phyloP scores from a whole-genome alignment of 768 basidiomycete genomes.

The Termitomyces titanicus region DNA sequence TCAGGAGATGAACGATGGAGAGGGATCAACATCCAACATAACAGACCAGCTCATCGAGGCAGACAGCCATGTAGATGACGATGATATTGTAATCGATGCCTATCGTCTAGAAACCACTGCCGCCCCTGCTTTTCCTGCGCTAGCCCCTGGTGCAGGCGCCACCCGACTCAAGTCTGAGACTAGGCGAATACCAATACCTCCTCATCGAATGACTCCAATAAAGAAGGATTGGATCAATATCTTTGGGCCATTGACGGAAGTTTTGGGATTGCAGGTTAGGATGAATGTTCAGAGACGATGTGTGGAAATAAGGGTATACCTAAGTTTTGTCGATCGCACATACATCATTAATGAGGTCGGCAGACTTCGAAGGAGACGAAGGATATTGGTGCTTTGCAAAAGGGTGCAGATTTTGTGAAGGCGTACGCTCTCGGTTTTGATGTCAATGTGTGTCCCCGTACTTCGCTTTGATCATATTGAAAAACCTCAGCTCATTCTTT shows the following conservation, averaged over 20 bases:
- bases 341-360: neutral
- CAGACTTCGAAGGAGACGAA: constrained; percentile 95
- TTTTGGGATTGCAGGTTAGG: constrained; percentile 90
- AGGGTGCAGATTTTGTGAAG: constrained; percentile 96
- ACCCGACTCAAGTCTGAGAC: constrained; percentile 73
- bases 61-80: constrained; percentile 45
- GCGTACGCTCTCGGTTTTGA: constrained; percentile 95
- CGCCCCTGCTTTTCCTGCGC: constrained; percentile 67
- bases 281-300: constrained; percentile 92
- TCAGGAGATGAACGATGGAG: constrained; percentile 19
- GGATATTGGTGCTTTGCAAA: constrained; percentile 90
- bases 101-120: constrained; percentile 44
- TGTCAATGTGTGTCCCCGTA: constrained; percentile 72
- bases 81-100: constrained; percentile 60
- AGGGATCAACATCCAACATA: constrained; percentile 12
- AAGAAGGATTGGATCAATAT: constrained; percentile 47
- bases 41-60: constrained; percentile 7
- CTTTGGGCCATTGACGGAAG: constrained; percentile 90
- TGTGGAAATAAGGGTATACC: constrained; percentile 88
- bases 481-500: neutral
- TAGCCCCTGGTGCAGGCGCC: constrained; percentile 55
- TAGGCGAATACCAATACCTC: constrained; percentile 88
- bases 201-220: constrained; percentile 95
- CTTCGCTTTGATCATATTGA: neutral
- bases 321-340: neutral